Evolutionary conservation across 441 rosid genomes (phyloP).

Genomic region (Jatropha multifida): DNA sequence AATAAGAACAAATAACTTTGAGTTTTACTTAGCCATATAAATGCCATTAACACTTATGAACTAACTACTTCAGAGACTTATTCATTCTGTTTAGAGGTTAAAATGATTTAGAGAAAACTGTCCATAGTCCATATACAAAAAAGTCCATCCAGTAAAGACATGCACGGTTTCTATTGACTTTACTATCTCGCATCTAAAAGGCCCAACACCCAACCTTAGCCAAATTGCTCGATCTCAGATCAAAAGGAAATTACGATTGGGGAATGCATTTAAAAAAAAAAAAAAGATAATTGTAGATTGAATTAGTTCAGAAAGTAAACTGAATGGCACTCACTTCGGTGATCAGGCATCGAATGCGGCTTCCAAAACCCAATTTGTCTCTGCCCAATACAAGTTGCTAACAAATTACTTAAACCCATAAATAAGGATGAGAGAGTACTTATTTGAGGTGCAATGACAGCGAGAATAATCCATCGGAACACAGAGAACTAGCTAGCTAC

Average conservation of each 20-base stretch:
- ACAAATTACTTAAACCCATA: constrained; percentile 19
- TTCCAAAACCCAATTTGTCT: constrained; percentile 70
- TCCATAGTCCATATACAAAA: constrained; percentile 12
- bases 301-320: constrained; percentile 19
- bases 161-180: neutral
- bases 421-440: constrained; percentile 13
- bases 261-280: constrained; percentile 8
- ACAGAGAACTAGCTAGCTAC: neutral
- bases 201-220: neutral
- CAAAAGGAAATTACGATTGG: constrained; percentile 8
- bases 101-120: neutral
- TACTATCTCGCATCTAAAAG: constrained; percentile 9
- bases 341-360: constrained; percentile 48
- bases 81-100: neutral
- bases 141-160: constrained; percentile 10
- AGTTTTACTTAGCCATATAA: neutral
- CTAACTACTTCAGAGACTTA: neutral
- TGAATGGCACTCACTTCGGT: constrained; percentile 47
- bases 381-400: constrained; percentile 46
- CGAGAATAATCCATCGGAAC: constrained; percentile 10
- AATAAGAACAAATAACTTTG: neutral
- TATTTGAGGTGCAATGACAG: neutral
- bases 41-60: neutral
- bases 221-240: constrained; percentile 7
- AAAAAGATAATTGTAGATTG: constrained; percentile 6